Evolutionary conservation across 768 basidiomycete genomes (phyloP).

Genomic region (Russula sp.): DNA sequence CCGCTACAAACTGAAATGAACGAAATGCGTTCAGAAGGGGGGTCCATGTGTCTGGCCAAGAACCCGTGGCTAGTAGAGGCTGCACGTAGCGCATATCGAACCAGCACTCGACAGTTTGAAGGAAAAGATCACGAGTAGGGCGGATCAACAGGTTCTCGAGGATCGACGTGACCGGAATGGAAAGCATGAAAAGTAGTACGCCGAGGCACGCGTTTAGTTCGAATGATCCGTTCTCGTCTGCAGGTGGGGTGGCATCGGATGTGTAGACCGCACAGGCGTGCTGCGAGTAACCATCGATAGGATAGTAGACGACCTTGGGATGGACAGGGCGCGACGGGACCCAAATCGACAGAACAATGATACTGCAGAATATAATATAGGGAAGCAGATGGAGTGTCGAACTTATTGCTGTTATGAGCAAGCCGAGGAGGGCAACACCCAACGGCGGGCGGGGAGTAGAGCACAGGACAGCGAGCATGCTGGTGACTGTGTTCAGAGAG

Average conservation of each 20-base stretch:
- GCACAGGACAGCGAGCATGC: slow-evolving; percentile 22
- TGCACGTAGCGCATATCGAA: slow-evolving; percentile 24
- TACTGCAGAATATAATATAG: slow-evolving; percentile 12
- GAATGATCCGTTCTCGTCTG: neutral
- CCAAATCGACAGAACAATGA: slow-evolving; percentile 18
- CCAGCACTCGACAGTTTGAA: slow-evolving; percentile 17
- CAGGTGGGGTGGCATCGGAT: neutral
- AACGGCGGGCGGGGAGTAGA: slow-evolving; percentile 13
- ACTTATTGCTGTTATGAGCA: slow-evolving; percentile 10
- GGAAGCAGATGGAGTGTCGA: slow-evolving; percentile 20
- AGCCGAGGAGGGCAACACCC: slow-evolving; percentile 21
- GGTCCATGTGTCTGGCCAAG: slow-evolving; percentile 21
- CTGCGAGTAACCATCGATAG: neutral
- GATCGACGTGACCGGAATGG: slow-evolving; percentile 14
- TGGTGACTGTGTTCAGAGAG: slow-evolving; percentile 2
- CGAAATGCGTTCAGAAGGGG: slow-evolving; percentile 20
- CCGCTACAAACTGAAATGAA: slow-evolving; percentile 16
- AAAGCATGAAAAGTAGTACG: slow-evolving; percentile 14
- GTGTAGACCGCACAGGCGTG: neutral
- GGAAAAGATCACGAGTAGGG: slow-evolving; percentile 7
- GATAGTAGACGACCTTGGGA: slow-evolving; percentile 3
- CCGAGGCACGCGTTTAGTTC: slow-evolving; percentile 1
- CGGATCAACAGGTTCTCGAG: slow-evolving; percentile 13
- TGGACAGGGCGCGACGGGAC: neutral
- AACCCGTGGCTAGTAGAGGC: slow-evolving; percentile 11